Percentiles rank a stretch among this genome's conserved stretches.
These are phyloP conservation scores for Simmondsia chinensis DNA, from an alignment of 148 eudicot genomes.

Conservation along the genomic window DNA sequence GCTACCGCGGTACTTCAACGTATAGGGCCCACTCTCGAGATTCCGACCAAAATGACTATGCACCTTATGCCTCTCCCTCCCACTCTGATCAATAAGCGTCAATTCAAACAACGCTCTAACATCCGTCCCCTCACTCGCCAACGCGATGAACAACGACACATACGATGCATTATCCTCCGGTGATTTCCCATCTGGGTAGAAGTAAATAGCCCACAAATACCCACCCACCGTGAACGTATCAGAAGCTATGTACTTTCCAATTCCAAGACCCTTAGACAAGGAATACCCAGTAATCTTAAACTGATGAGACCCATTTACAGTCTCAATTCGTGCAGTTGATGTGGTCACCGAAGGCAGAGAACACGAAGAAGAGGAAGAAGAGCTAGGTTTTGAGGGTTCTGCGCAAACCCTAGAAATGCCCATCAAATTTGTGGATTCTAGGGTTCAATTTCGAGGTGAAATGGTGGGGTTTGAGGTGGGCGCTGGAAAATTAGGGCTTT, in stretches of 20 bases:
- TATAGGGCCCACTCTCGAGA: conserved; percentile 43
- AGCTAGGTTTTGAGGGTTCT: conserved; percentile 12
- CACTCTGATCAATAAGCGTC: conserved; percentile 50
- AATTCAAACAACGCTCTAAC: conserved; percentile 53
- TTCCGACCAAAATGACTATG: conserved; percentile 42
- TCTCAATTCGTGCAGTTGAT: conserved; percentile 31
- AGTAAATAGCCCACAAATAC: conserved; percentile 43
- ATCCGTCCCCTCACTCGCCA: conserved; percentile 43
- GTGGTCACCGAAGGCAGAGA: conserved; percentile 9
- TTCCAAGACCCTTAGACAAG: conserved; percentile 35
- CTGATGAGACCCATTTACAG: conserved; percentile 35
- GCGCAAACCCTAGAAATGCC: conserved; percentile 23
- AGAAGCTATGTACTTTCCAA: conserved; percentile 41
- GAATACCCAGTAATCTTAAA: conserved; percentile 36
- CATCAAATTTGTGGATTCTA: conserved; percentile 12
- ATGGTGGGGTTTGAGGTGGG: too few species aligned
- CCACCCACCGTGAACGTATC: conserved; percentile 48
- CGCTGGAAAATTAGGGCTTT: too few species aligned
- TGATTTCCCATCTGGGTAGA: conserved; percentile 51
- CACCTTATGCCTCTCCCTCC: conserved; percentile 33
- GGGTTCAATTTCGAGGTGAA: too few species aligned
- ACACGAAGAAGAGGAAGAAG: conserved; percentile 3
- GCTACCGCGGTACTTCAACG: conserved; percentile 44
- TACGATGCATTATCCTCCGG: conserved; percentile 34
- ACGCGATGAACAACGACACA: conserved; percentile 42